Evolutionary conservation across 805 yeast genomes (phyloP), one percentile per base, ranked within the genome.

Genomic region (Barnettozyma salicaria): DNA sequence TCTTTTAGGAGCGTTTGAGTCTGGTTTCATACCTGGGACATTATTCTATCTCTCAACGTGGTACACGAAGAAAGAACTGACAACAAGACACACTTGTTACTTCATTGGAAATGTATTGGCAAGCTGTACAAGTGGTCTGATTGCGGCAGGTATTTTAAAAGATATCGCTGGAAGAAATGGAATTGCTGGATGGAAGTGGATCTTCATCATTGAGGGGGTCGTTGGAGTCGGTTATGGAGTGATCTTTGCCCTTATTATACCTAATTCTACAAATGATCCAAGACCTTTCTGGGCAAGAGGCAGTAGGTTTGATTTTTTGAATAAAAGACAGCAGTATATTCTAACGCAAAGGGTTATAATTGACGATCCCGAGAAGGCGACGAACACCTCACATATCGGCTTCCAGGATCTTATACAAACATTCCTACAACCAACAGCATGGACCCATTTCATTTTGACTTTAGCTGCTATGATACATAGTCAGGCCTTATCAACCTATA

Each of bases 1-100:
- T 49, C 65, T 80, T 25, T 65, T 80, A 39, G 87, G 82, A 32
- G 70, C 74, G 0, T 76, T 76, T 54, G 90, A 84, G 52, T 75
- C 81, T 4, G 76, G 80, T 13, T 72, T 66, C 49, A 66, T 74
- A 59, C 83, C 87, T 2, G 76, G 74, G 14, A 64, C 74, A 35
- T 78, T 76, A 44, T 76, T 71, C 47, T 54, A 73, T 24, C 58
- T 70, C 20, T 25, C 28, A 10, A 34, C 13, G 2, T 39, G 18
- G 11, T 39, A 34, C 26, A 31, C 17, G 11, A 9, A 27, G 9
- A 23, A 23, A 10, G 42, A 39, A 20, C 16, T 39, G 29, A 23
- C 19, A 11, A 6, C 29, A 11, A 14, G 42, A 19, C 26, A 19
- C 8, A 20, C 39, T 14, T 8, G 13, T 14, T 39, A 30, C 30